phyloP scores from a whole-genome alignment of 2,329 filamentous ascomycete species.

The Curvularia sp. region DNA sequence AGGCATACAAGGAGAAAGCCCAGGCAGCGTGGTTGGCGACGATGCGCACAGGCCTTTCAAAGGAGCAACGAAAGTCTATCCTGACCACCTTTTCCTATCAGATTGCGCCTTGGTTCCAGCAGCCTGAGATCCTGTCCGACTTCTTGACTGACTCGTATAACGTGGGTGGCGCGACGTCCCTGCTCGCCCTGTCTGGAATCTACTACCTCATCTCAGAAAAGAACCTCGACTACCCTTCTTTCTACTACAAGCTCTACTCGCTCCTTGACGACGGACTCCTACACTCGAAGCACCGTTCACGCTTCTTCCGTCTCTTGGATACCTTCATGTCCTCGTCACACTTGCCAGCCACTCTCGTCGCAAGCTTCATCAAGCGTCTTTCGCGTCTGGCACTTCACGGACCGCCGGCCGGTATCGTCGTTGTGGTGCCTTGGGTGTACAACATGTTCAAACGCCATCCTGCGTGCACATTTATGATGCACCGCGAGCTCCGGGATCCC shows the following conservation, averaged over 20 bases:
- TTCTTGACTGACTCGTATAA: conserved; percentile 96
- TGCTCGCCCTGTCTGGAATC: conserved; percentile 88
- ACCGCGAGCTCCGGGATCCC: conserved; percentile 70
- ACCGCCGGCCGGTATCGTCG: conserved; percentile 87
- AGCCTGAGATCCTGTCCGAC: conserved; percentile 90
- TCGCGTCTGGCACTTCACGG: conserved; percentile 84
- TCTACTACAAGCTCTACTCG: conserved; percentile 93
- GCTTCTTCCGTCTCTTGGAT: conserved; percentile 90
- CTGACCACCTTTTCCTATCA: conserved; percentile 76
- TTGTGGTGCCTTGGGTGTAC: conserved; percentile 91
- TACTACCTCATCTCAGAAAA: conserved; percentile 93
- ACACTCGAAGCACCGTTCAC: conserved; percentile 91
- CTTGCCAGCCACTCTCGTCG: conserved; percentile 86
- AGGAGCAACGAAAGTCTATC: conserved; percentile 79
- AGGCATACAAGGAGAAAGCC: conserved; percentile 77
- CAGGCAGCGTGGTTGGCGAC: conserved; percentile 88
- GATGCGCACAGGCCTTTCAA: conserved; percentile 70
- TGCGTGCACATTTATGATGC: conserved; percentile 93
- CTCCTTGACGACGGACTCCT: conserved; percentile 84
- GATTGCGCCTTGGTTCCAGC: conserved; percentile 87
- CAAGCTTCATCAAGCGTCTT: conserved; percentile 95
- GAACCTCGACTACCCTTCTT: conserved; percentile 94
- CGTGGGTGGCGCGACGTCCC: conserved; percentile 80
- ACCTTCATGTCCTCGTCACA: conserved; percentile 91
- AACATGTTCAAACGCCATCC: conserved; percentile 92